Conservation (phyloP, 805 yeast species). For the Starmerella sirachaensis region DNA sequence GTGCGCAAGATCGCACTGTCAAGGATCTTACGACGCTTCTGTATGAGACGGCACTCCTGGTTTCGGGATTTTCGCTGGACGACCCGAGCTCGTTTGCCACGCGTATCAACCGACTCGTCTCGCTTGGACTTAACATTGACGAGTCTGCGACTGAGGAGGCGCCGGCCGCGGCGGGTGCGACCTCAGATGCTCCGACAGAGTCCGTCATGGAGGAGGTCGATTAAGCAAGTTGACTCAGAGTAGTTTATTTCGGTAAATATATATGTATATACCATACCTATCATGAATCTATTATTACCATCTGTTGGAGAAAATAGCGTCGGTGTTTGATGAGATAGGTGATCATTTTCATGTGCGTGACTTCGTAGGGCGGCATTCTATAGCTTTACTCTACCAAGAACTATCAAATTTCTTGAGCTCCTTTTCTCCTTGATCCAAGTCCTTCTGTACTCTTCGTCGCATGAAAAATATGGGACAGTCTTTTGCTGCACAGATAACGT, state of each 20-base stretch:
- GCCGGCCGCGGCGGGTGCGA: slow-evolving; percentile 35
- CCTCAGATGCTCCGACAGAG: slow-evolving; percentile 58
- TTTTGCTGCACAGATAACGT: slow-evolving; percentile 85
- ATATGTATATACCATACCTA: not conserved
- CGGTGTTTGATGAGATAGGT: not conserved
- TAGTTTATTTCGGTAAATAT: not conserved
- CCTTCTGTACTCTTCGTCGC: slow-evolving; percentile 81
- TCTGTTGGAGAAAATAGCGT: not conserved
- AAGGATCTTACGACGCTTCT: slow-evolving; percentile 92
- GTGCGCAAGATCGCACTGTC: slow-evolving; percentile 97
- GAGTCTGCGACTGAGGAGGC: slow-evolving; percentile 34
- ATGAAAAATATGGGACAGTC: slow-evolving; percentile 97
- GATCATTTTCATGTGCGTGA: not conserved
- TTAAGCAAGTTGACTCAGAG: slow-evolving; percentile 35
- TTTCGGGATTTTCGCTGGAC: slow-evolving; percentile 97
- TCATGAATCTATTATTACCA: not conserved
- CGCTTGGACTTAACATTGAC: slow-evolving; percentile 96
- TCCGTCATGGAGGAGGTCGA: slow-evolving; percentile 99
- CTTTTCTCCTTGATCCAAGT: slow-evolving; percentile 41
- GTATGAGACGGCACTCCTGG: slow-evolving; percentile 94
- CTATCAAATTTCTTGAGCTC: slow-evolving; percentile 59
- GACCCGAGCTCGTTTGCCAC: slow-evolving; percentile 96
- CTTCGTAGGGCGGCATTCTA: not conserved
- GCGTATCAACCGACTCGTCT: slow-evolving; percentile 95
- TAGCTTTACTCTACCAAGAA: slow-evolving; percentile 16